A percentile compares a stretch with the other conserved stretches of the same genome.
These are phyloP conservation scores for Globisporangium ultimum DNA, from an alignment of 352 stramenopile genomes.

Conservation along the genomic window DNA sequence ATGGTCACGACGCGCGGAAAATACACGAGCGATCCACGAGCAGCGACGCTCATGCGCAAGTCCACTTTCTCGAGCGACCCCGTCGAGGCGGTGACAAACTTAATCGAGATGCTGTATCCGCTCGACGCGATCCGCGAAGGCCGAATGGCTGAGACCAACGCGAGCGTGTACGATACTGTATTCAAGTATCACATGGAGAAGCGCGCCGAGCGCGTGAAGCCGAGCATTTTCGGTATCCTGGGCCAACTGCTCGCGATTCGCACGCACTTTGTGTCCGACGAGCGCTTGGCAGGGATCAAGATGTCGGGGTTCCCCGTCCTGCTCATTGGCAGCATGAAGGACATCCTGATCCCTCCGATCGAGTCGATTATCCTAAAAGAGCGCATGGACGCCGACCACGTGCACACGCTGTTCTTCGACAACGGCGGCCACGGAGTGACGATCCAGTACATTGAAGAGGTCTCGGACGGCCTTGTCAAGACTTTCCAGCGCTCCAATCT, in stretches of 20 bases:
- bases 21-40: slow-evolving; percentile 31
- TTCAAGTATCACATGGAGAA: slow-evolving; percentile 35
- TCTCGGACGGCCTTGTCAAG: slow-evolving; percentile 22
- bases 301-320: slow-evolving; percentile 43
- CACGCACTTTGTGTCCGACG: slow-evolving; percentile 51
- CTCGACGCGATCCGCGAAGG: slow-evolving; percentile 27
- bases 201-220: slow-evolving; percentile 13
- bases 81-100: slow-evolving; percentile 34
- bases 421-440: slow-evolving; percentile 23
- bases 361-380: slow-evolving; percentile 10
- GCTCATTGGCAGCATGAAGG: slow-evolving; percentile 40
- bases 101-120: slow-evolving; percentile 56
- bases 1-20: slow-evolving; percentile 56
- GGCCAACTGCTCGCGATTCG: slow-evolving; percentile 24
- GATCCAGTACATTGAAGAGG: slow-evolving; percentile 31
- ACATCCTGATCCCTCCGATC: slow-evolving; percentile 36
- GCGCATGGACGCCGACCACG: slow-evolving; percentile 17
- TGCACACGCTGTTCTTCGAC: slow-evolving; percentile 21
- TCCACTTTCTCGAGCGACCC: slow-evolving; percentile 35
- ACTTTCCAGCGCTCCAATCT: slow-evolving; percentile 28
- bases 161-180: slow-evolving; percentile 38
- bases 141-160: slow-evolving; percentile 26
- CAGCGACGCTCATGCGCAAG: slow-evolving; percentile 26
- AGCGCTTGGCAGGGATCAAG: slow-evolving; percentile 32
- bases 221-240: slow-evolving; percentile 1